Evolutionary conservation across 2,329 filamentous ascomycete species (phyloP).

Genomic region (Colletotrichum sojae): DNA sequence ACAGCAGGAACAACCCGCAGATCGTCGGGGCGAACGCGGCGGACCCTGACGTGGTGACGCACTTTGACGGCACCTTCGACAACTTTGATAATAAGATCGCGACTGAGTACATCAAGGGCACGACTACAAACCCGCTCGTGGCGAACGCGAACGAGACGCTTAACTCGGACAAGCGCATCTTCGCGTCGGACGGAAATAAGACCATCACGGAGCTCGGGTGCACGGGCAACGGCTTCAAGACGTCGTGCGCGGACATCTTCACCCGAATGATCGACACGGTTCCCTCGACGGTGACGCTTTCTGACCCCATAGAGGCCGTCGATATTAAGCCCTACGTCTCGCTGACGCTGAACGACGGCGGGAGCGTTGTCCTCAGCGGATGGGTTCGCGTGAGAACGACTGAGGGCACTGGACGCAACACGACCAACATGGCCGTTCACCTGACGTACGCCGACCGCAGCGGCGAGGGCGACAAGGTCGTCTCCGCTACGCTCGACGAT

Average conservation of each 20-base stretch:
- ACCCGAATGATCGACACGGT: slow-evolving; percentile 54
- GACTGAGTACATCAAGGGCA: slow-evolving; percentile 42
- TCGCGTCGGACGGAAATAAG: slow-evolving; percentile 50
- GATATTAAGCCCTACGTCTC: slow-evolving; percentile 50
- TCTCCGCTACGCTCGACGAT: slow-evolving; percentile 26
- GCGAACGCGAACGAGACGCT: slow-evolving; percentile 44
- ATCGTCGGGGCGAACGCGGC: slow-evolving; percentile 39
- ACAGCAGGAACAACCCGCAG: slow-evolving; percentile 45
- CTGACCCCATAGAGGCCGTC: slow-evolving; percentile 47
- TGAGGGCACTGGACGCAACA: slow-evolving; percentile 34
- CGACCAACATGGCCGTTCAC: slow-evolving; percentile 39
- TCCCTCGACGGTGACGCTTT: slow-evolving; percentile 47
- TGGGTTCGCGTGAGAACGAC: slow-evolving; percentile 46
- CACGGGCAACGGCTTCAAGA: slow-evolving; percentile 53
- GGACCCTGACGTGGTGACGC: slow-evolving; percentile 49
- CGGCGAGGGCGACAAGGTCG: slow-evolving; percentile 27
- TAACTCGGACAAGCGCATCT: slow-evolving; percentile 44
- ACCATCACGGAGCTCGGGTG: slow-evolving; percentile 57
- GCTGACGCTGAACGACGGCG: slow-evolving; percentile 46
- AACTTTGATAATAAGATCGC: slow-evolving; percentile 45
- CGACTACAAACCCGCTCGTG: slow-evolving; percentile 44
- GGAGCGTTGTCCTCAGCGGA: slow-evolving; percentile 46
- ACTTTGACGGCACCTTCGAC: slow-evolving; percentile 48
- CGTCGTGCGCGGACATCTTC: slow-evolving; percentile 48
- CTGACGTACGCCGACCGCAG: slow-evolving; percentile 37